Conservation (phyloP, 1,284 basidiomycete genomes). For the Cutaneotrichosporon cutaneum region DNA sequence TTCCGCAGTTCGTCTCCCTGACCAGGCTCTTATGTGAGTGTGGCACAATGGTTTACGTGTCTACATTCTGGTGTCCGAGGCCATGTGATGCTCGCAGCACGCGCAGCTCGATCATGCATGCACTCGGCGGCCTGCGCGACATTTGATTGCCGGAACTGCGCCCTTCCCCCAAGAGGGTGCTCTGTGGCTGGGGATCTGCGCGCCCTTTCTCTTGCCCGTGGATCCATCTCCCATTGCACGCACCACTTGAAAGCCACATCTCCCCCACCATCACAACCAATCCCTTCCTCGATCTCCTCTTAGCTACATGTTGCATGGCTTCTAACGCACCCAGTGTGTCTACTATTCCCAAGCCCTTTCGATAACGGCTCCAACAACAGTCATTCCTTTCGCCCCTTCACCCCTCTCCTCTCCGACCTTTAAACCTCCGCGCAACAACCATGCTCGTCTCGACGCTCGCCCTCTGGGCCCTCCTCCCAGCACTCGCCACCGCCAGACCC, state of each 20-base stretch:
- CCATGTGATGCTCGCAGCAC: background rate
- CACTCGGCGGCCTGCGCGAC: background rate
- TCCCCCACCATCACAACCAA: background rate
- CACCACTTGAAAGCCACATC: background rate
- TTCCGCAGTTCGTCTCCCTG: background rate
- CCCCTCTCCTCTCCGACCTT: background rate
- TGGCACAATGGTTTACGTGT: background rate
- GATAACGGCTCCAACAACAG: background rate
- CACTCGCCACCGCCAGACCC: slow-evolving; percentile 12
- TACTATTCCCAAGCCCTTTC: background rate
- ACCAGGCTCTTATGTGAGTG: background rate
- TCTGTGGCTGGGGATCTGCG: background rate
- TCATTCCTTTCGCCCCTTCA: background rate
- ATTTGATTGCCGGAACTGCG: background rate
- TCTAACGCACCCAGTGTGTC: background rate
- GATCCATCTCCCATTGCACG: background rate
- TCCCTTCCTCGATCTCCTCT: too few species aligned
- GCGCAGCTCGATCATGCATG: too few species aligned
- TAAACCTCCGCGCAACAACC: background rate
- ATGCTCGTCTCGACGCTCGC: slow-evolving; percentile 6
- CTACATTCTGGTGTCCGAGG: background rate
- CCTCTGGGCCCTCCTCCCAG: slow-evolving; percentile 19
- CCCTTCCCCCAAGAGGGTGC: too few species aligned
- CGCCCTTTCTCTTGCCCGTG: background rate
- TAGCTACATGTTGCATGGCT: too few species aligned